phyloP scores from a whole-genome alignment of 441 rosid species.

The Gossypium davidsonii region DNA sequence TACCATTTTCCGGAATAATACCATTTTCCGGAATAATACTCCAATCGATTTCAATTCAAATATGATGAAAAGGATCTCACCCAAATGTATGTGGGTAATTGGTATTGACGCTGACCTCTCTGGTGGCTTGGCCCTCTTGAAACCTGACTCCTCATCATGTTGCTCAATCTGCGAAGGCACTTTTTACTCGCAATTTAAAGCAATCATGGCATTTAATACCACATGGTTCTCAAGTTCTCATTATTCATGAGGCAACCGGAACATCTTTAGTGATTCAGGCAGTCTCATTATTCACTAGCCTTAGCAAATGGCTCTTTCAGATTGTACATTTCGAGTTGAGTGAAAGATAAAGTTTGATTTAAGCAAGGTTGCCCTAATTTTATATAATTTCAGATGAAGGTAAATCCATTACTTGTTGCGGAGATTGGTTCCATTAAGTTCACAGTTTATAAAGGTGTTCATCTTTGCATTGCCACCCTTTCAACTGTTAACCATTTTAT shows the following conservation, averaged over 20 bases:
- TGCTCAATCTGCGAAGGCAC: conserved; percentile 52
- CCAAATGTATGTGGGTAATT: conserved; percentile 33
- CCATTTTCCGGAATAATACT: too few species aligned
- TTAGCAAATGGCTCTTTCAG: not conserved
- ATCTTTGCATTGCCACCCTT: conserved; percentile 1
- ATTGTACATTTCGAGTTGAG: not conserved
- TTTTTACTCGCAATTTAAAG: not conserved
- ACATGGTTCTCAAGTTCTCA: too few species aligned
- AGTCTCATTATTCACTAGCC: not conserved
- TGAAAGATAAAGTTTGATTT: not conserved
- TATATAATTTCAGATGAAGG: conserved; percentile 3
- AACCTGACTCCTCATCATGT: conserved; percentile 28
- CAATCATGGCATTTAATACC: too few species aligned
- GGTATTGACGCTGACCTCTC: conserved; percentile 82
- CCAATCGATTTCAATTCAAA: too few species aligned
- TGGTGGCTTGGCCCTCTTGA: conserved; percentile 69
- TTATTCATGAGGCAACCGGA: not conserved
- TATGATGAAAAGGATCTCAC: not conserved
- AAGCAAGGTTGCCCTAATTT: not conserved
- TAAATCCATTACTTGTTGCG: conserved; percentile 16
- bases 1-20: too few species aligned
- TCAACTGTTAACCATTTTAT: not conserved
- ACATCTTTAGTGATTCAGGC: not conserved
- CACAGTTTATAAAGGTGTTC: not conserved
- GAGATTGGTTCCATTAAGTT: conserved; percentile 18